Base-by-base conservation (phyloP, 2,329 filamentous ascomycete species). In the Hypoxylon sp. region DNA sequence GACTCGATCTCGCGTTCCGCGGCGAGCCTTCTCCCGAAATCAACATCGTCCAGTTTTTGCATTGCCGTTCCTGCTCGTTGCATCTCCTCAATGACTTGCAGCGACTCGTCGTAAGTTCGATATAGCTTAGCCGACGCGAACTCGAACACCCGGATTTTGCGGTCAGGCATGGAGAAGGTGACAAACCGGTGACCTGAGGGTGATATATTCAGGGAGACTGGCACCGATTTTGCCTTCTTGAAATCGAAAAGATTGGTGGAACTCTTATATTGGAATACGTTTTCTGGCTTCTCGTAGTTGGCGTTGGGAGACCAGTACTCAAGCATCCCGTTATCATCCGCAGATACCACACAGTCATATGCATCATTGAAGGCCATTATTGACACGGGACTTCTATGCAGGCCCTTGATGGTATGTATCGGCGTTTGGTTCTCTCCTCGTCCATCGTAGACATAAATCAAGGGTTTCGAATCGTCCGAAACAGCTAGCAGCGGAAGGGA, bases 201-300 rank as follows among this genome's bases (percentile, higher is more conserved):
- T 0, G 94, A 97, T 35, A 99, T 82, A 0, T 89, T 90, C 37
- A 99, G 77, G 7, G 89, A 90, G 3, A 86, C 84, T 0, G 93
- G 92, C 0, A 88, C 82, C 0, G 91, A 89, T 70, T 96, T 97
- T 40, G 90, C 83, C 73, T 97, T 97, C 67, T 96, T 97, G 76
- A 99, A 97, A 43, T 96, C 93, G 67, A 97, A 99, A 1, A 99
- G 79, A 65, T 90, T 94, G 2, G 94, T 99, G 1, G 89, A 87
- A 67, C 91, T 96, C 74, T 99, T 99, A 74, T 91, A 90, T 61
- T 90, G 82, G 69, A 96, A 99, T 12, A 99, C 91, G 42, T 84
- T 91, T 61, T 91, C 87, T 0, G 94, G 94, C 71, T 97, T 97
- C 65, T 96, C 91, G 69, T 91, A 97, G 27, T 78, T 85, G 2